Percentiles rank a stretch among this genome's conserved stretches.
These are phyloP conservation scores for Penicillium aurantiogriseum DNA, from an alignment of 2,329 filamentous ascomycete species.

Conservation along the genomic window DNA sequence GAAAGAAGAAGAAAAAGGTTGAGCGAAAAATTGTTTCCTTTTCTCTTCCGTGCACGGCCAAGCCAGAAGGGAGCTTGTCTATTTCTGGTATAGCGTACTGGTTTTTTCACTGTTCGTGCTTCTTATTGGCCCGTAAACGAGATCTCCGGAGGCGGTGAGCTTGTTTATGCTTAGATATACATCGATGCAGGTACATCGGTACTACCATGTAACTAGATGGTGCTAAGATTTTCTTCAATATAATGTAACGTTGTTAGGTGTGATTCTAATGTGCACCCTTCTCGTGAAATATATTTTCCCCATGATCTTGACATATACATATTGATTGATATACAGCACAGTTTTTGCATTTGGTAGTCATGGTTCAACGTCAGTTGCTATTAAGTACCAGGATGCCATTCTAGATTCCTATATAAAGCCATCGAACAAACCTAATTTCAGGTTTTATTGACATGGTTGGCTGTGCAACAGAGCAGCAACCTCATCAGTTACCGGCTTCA, in stretches of 20 bases:
- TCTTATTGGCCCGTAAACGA: conserved; percentile 36
- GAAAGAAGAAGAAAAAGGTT: conserved; percentile 45
- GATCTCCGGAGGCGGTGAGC: conserved; percentile 26
- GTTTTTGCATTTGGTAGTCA: neutral
- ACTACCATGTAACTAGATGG: neutral
- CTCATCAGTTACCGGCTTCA: neutral
- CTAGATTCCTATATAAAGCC: neutral
- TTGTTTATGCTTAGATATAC: neutral
- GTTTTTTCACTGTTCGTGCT: neutral
- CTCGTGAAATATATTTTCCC: neutral
- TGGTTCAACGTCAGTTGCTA: neutral
- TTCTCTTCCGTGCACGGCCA: conserved; percentile 30
- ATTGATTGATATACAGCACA: neutral
- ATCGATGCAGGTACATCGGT: neutral
- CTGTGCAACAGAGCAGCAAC: neutral
- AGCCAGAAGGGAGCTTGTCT: conserved; percentile 16
- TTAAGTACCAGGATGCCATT: neutral
- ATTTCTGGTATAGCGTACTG: conserved; percentile 24
- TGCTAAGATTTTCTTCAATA: neutral
- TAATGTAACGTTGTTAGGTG: neutral
- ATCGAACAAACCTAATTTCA: neutral
- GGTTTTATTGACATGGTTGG: neutral
- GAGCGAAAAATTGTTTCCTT: conserved; percentile 32
- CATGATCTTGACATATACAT: neutral
- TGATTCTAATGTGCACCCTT: neutral